phyloP scores from a whole-genome alignment of 2,329 filamentous ascomycete genomes.

The Emydomyces testavorans region DNA sequence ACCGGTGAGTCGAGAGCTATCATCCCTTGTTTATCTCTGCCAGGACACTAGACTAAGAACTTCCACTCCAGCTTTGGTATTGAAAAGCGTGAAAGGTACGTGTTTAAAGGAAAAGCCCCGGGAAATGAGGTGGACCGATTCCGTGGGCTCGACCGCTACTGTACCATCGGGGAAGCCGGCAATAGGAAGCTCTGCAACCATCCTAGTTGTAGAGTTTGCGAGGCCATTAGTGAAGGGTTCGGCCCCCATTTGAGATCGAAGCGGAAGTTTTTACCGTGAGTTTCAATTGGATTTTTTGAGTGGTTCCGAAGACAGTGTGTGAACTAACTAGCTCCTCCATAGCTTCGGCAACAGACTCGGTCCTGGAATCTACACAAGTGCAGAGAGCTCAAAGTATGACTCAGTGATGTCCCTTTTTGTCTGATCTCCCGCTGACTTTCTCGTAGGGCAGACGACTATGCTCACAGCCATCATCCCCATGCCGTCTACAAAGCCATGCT shows the following conservation, averaged over 20 bases:
- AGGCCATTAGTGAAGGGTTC: slow-evolving; percentile 7
- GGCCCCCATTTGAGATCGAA: slow-evolving; percentile 5
- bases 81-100: slow-evolving; percentile 1
- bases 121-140: slow-evolving; percentile 6
- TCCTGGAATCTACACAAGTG: slow-evolving; percentile 5
- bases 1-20: neutral
- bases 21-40: neutral
- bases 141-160: slow-evolving; percentile 5
- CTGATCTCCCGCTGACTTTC: neutral
- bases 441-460: slow-evolving; percentile 7
- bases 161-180: slow-evolving; percentile 6
- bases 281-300: neutral
- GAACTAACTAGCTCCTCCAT: neutral
- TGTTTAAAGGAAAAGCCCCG: neutral
- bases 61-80: neutral
- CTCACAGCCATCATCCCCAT: neutral
- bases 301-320: neutral
- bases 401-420: neutral
- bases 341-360: slow-evolving; percentile 5
- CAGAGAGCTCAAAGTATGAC: slow-evolving; percentile 9
- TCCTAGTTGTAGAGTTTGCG: slow-evolving; percentile 8
- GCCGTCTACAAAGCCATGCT: slow-evolving; percentile 4
- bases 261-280: neutral
- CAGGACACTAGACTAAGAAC: neutral
- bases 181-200: slow-evolving; percentile 1